These are phyloP conservation scores for Pulveroboletus sp. DNA, from an alignment of 768 basidiomycete genomes.

Conservation along the genomic window DNA sequence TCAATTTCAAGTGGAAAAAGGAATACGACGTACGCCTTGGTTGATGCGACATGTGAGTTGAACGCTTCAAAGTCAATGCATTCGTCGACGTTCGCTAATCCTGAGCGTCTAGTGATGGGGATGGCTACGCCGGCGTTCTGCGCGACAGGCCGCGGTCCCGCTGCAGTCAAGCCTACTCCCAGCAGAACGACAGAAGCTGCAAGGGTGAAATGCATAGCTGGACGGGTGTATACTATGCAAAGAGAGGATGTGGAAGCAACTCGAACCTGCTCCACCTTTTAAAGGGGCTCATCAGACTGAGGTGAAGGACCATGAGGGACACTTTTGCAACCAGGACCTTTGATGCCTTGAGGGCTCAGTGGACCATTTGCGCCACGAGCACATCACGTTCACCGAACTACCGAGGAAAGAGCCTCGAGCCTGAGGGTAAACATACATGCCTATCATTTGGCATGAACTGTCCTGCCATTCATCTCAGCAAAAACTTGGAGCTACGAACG, in stretches of 20 bases:
- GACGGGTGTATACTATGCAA: neutral
- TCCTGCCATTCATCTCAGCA: neutral
- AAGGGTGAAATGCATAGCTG: conserved; percentile 6
- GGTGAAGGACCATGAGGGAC: neutral
- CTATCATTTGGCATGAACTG: neutral
- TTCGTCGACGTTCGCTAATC: neutral
- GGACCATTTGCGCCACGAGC: neutral
- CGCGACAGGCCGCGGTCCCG: neutral
- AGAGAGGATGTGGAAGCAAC: neutral
- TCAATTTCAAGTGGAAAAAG: neutral
- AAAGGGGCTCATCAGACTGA: neutral
- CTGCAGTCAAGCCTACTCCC: neutral
- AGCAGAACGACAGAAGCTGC: neutral
- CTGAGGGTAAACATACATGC: neutral
- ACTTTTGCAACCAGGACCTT: neutral
- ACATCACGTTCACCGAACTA: neutral
- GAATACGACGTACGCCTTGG: conserved; percentile 1
- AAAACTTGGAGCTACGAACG: neutral
- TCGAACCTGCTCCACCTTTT: neutral
- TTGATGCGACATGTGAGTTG: conserved; percentile 2
- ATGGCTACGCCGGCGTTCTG: neutral
- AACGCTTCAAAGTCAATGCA: neutral
- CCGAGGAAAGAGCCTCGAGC: neutral
- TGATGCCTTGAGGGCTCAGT: neutral
- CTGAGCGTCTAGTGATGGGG: conserved; percentile 8